Evolutionary conservation across 2,329 filamentous ascomycete genomes (phyloP).

Genomic region (Talaromyces sp.): DNA sequence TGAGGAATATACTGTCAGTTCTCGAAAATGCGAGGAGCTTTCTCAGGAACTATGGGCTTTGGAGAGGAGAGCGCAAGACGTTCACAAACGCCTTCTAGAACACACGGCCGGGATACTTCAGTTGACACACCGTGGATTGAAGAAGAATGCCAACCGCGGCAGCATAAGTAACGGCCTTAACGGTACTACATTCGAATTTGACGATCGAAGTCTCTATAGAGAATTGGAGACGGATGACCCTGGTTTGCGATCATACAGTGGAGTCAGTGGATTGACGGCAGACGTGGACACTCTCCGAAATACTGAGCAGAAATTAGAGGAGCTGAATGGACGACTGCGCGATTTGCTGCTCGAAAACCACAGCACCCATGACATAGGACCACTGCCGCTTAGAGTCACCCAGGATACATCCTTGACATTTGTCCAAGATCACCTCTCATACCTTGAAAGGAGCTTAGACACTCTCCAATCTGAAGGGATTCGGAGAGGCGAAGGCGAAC

Average conservation of each 20-base stretch:
- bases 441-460: slow-evolving; percentile 64
- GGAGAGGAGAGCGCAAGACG: slow-evolving; percentile 71
- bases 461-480: slow-evolving; percentile 50
- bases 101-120: slow-evolving; percentile 93
- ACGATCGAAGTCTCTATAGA: slow-evolving; percentile 71
- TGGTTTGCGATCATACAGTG: slow-evolving; percentile 23
- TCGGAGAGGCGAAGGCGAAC: slow-evolving; percentile 21
- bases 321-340: slow-evolving; percentile 64
- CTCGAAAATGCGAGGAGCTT: slow-evolving; percentile 80
- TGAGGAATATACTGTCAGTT: slow-evolving; percentile 69
- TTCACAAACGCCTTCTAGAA: slow-evolving; percentile 73
- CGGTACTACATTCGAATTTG: slow-evolving; percentile 65
- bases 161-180: slow-evolving; percentile 24
- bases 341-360: slow-evolving; percentile 58
- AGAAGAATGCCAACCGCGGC: slow-evolving; percentile 52
- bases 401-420: slow-evolving; percentile 28
- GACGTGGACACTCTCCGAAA: slow-evolving; percentile 54
- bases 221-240: slow-evolving; percentile 64
- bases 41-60: slow-evolving; percentile 74
- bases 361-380: slow-evolving; percentile 35
- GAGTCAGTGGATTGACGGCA: slow-evolving; percentile 20
- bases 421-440: slow-evolving; percentile 62
- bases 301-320: slow-evolving; percentile 64
- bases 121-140: slow-evolving; percentile 76
- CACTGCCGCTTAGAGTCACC: slow-evolving; percentile 33